Evolutionary conservation across 2,329 filamentous ascomycete genomes (phyloP).

Genomic region (Beauveria rudraprayagi): DNA sequence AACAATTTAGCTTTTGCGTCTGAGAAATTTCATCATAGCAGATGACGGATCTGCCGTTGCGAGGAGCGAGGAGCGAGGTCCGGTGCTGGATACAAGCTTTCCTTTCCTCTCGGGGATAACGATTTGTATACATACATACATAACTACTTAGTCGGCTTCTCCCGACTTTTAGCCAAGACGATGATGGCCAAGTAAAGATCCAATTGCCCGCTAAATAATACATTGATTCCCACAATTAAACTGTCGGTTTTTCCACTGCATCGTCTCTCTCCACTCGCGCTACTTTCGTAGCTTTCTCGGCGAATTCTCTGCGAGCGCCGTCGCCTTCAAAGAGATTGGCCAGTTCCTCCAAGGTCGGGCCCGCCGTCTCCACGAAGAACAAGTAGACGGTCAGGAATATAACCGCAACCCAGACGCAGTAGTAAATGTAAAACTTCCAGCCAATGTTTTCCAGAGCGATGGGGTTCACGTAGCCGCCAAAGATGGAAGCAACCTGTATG

Average conservation of each 20-base stretch:
- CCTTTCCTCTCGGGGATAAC: neutral
- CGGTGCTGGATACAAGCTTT: no score
- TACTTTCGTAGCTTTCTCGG: slow-evolving; percentile 13
- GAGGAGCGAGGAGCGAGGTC: no score
- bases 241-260: slow-evolving; percentile 1
- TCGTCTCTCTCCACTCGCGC: slow-evolving; percentile 13
- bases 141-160: neutral
- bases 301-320: slow-evolving; percentile 8
- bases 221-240: neutral
- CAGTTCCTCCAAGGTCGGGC: slow-evolving; percentile 28
- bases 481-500: slow-evolving; percentile 30
- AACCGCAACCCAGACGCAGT: slow-evolving; percentile 30
- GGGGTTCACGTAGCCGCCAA: slow-evolving; percentile 32
- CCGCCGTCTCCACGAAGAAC: slow-evolving; percentile 32
- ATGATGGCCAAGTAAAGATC: neutral
- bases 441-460: slow-evolving; percentile 29
- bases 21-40: neutral
- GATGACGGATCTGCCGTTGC: neutral
- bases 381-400: slow-evolving; percentile 31
- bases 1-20: neutral
- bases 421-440: slow-evolving; percentile 35
- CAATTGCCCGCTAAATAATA: no score
- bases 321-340: slow-evolving; percentile 19
- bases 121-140: neutral
- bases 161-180: neutral